Percentiles rank a stretch among this genome's conserved stretches.
Conservation (phyloP, 176 grass and related monocot genomes). For the Tillandsia leiboldiana region DNA sequence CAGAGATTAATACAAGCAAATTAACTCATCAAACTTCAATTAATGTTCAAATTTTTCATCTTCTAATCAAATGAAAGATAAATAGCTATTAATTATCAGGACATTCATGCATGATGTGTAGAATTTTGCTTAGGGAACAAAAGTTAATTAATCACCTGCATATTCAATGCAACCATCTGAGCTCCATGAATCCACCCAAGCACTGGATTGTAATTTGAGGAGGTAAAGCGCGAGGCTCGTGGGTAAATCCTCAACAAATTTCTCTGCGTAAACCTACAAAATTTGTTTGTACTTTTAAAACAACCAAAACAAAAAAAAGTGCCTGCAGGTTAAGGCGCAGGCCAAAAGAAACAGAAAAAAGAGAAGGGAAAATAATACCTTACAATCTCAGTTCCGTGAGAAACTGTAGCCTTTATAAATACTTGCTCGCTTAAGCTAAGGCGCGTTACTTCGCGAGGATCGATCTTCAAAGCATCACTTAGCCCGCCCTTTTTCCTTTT, state of each 20-base stretch:
- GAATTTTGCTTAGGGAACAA: neutral
- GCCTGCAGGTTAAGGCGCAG: no score
- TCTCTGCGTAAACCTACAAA: constrained; percentile 54
- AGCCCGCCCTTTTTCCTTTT: constrained; percentile 54
- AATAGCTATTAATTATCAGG: neutral
- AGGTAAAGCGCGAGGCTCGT: constrained; percentile 42
- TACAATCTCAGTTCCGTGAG: constrained; percentile 43
- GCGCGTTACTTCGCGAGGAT: constrained; percentile 36
- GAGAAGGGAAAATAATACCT: constrained; percentile 21
- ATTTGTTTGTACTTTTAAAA: neutral
- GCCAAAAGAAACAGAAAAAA: no score
- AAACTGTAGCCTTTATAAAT: constrained; percentile 42
- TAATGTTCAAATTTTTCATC: no score
- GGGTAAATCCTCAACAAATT: constrained; percentile 69
- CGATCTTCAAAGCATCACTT: constrained; percentile 35
- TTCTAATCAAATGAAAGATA: neutral
- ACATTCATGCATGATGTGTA: neutral
- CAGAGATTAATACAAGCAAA: neutral
- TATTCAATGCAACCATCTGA: constrained; percentile 85
- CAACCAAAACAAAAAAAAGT: no score
- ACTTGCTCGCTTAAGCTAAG: constrained; percentile 62
- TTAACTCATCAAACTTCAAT: no score
- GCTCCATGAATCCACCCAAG: constrained; percentile 63
- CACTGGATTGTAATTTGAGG: constrained; percentile 68
- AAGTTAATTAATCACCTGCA: constrained; percentile 39